Evolutionary conservation across 148 eudicot species (phyloP), one percentile per base, ranked within the genome.

Genomic region (Rhododendron ferrugineum): DNA sequence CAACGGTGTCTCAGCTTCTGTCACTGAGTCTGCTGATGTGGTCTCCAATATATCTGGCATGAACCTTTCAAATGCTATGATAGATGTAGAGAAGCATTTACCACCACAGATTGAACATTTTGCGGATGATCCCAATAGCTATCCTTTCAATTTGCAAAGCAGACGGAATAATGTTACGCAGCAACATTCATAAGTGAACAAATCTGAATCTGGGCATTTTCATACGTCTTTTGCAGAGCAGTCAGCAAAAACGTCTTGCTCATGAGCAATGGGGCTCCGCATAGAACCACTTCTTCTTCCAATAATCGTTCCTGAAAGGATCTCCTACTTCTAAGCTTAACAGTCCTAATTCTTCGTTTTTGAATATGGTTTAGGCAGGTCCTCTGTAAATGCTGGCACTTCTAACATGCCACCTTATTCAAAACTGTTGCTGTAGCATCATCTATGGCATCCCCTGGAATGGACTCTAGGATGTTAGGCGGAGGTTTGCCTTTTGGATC

Each of bases 371-470:
- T 77, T 90, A 79, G 84, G 87, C 87, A 97, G 99, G 49, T 93
- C 90, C 87, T 90, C 95, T 8, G 81, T 91, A 89, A 94, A 94
- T 80, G 89, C 98, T 40, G 94, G 94, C 28, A 90, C 89, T 75
- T 84, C 86, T 78, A 94, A 90, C 89, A 85, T 94, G 85, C 95
- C 98, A 72, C 95, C 95, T 42, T 83, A 40, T 92, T 93, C 80
- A 98, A 92, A 85, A 95, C 93, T 87, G 95, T 91, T 44, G 94
- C 95, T 84, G 91, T 92, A 28, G 94, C 93, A 81, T 91, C 98
- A 11, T 91, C 92, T 50, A 86, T 94, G 91, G 95, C 89, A 36
- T 82, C 89, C 20, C 93, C 89, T 62, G 95, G 89, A 46, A 80
- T 94, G 90, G 94, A 91, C 84, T 89, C 92, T 6, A 88, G 94